These are phyloP conservation scores for Chrysosphaeria jannelii DNA, from an alignment of 2,329 filamentous ascomycete genomes.

Conservation along the genomic window DNA sequence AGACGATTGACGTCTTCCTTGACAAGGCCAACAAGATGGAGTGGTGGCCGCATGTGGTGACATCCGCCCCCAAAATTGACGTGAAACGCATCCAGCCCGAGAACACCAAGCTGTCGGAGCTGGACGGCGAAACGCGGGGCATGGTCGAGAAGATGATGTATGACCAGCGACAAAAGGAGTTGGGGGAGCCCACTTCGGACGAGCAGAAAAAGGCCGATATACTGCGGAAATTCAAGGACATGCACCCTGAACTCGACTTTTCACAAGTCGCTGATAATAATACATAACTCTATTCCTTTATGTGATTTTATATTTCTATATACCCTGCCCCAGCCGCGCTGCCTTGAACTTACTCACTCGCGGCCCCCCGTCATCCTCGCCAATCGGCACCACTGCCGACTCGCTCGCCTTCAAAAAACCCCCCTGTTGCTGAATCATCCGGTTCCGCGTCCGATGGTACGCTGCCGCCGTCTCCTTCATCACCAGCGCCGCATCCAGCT, in stretches of 20 bases:
- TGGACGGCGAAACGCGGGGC: conserved; percentile 75
- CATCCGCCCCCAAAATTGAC: conserved; percentile 67
- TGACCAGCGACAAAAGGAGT: conserved; percentile 90
- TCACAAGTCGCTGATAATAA: too few relatives aligned
- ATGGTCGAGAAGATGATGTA: conserved; percentile 99
- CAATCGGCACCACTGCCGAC: conserved; percentile 32
- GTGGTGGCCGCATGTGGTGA: conserved; percentile 92
- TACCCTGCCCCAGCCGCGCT: conserved; percentile 21
- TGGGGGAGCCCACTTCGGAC: conserved; percentile 63
- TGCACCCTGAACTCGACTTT: conserved; percentile 47
- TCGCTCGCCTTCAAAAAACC: conserved; percentile 52
- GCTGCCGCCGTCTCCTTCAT: conserved; percentile 53
- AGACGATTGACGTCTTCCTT: conserved; percentile 5
- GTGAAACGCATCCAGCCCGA: conserved; percentile 86
- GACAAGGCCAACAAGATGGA: conserved; percentile 58
- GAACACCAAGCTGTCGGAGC: conserved; percentile 65
- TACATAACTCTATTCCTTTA: too few relatives aligned
- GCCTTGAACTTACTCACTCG: conserved; percentile 47
- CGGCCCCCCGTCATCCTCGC: conserved; percentile 31
- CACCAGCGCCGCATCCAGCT: conserved; percentile 41
- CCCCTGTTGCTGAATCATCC: conserved; percentile 54
- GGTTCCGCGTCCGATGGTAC: conserved; percentile 58
- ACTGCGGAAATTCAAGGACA: conserved; percentile 67
- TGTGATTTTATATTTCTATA: too few relatives aligned
- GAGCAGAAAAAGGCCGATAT: conserved; percentile 90